Conservation (phyloP, 805 yeast genomes). For the Wickerhamomyces chambardii region DNA sequence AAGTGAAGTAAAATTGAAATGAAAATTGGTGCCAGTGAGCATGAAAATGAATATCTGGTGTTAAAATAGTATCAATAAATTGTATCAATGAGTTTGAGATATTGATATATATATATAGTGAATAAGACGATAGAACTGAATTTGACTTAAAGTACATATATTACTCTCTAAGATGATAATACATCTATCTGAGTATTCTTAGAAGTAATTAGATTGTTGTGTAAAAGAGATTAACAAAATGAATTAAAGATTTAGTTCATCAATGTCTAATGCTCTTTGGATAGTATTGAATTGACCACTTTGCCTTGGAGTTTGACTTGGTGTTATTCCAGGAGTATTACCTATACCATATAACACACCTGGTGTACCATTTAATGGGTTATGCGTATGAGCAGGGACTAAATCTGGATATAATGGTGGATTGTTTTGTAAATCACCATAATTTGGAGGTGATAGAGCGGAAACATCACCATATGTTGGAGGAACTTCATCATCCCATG, state of each 20-base stretch:
- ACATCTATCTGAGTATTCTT: too few species aligned
- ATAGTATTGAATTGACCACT: constrained; percentile 14
- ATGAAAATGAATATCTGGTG: too few species aligned
- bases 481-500: constrained; percentile 99
- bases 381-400: constrained; percentile 17
- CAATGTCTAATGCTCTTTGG: constrained; percentile 14
- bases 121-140: too few species aligned
- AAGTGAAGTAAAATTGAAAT: too few species aligned
- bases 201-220: too few species aligned
- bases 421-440: constrained; percentile 22
- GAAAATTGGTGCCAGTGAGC: too few species aligned
- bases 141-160: too few species aligned
- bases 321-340: constrained; percentile 26
- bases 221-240: too few species aligned
- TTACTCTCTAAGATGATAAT: too few species aligned
- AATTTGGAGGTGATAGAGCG: constrained; percentile 82
- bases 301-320: constrained; percentile 20
- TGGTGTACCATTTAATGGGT: constrained; percentile 20
- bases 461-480: constrained; percentile 87
- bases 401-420: constrained; percentile 19
- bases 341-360: constrained; percentile 35
- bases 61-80: too few species aligned
- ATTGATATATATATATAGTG: too few species aligned
- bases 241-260: constrained; percentile 1
- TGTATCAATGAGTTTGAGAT: too few species aligned